Evolutionary conservation across 2,329 filamentous ascomycete genomes (phyloP).

Genomic region (Calonectria pseudoreteaudii): DNA sequence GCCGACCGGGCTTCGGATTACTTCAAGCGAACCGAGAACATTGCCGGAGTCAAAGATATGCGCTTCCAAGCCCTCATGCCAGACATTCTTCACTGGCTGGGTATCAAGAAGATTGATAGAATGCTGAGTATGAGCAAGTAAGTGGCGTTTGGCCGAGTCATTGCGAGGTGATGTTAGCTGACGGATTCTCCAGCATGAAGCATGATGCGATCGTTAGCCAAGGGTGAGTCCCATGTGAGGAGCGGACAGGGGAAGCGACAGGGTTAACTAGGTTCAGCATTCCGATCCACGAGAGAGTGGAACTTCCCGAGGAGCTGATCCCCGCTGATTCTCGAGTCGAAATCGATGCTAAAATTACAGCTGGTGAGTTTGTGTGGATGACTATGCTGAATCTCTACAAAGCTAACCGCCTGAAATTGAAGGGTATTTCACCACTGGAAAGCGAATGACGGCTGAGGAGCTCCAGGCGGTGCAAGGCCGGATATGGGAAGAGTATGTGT

Average conservation of each 20-base stretch:
- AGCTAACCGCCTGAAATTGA: conserved; percentile 33
- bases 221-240: conserved; percentile 64
- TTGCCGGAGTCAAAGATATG: conserved; percentile 97
- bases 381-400: conserved; percentile 12
- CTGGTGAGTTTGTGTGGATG: conserved; percentile 68
- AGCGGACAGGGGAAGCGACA: neutral
- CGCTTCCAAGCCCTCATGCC: conserved; percentile 98
- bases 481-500: conserved; percentile 83
- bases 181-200: conserved; percentile 76
- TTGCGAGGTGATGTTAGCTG: conserved; percentile 44
- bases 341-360: conserved; percentile 98
- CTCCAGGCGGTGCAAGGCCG: conserved; percentile 87
- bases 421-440: conserved; percentile 87
- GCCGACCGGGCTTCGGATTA: conserved; percentile 89
- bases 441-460: conserved; percentile 89
- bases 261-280: conserved; percentile 61
- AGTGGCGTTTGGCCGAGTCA: conserved; percentile 49
- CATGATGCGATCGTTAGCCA: conserved; percentile 89
- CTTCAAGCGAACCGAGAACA: conserved; percentile 97
- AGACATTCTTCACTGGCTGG: conserved; percentile 96
- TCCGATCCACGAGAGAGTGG: conserved; percentile 88
- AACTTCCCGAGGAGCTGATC: conserved; percentile 93
- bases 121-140: conserved; percentile 99
- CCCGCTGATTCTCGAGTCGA: conserved; percentile 96
- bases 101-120: conserved; percentile 97